Base-by-base conservation (phyloP, 331 rosid genomes). In the Erythrophleum ivorense region DNA sequence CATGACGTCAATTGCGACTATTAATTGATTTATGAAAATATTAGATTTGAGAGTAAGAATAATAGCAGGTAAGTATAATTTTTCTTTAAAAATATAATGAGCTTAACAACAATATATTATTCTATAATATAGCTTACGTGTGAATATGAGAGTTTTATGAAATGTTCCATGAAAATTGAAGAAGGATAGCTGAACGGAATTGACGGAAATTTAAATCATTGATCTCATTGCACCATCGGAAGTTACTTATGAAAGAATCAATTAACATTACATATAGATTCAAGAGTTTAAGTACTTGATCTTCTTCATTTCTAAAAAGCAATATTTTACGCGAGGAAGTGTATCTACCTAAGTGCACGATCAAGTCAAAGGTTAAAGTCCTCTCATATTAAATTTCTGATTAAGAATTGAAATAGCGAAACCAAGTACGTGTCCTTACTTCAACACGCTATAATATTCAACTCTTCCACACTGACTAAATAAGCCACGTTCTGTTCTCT, bases 401-500 rank as follows among this genome's bases (percentile, higher is more conserved):
- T 13, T 24, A 48, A 48, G 16, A 52, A 34, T 7, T 40, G 33
- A 62, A 21, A 50, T 43, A 34, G 70, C 9, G 36, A 55, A 49
- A 10, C 65, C 48, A 9, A 70, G 43, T 24, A 24, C 29, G 29
- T 4, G 52, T 63, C 75, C 13, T 71, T 71, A 2, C 58, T 83
- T 78, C 79, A 50, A 71, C 16, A 52, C 31, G 70, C 38, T 34
- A 13, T 31, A 53, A 29, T 65, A 67, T 79, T 84, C 60, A 79
- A 84, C 63, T 73, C 66, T 54, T 78, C 63, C 73, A 36, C 60
- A 36, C 41, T 11, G 21, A 66, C 40, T 50, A 55, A n/a, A 6
- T 54, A 65, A 46, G 34, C 60, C 55, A 57, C 46, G n/a, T 11
- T 53, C 3, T 38, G 18, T 18, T 24, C 52, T 21, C 19, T 60